These are phyloP conservation scores for Cucurbita ficifolia DNA, from an alignment of 306 rosid genomes.

Conservation along the genomic window DNA sequence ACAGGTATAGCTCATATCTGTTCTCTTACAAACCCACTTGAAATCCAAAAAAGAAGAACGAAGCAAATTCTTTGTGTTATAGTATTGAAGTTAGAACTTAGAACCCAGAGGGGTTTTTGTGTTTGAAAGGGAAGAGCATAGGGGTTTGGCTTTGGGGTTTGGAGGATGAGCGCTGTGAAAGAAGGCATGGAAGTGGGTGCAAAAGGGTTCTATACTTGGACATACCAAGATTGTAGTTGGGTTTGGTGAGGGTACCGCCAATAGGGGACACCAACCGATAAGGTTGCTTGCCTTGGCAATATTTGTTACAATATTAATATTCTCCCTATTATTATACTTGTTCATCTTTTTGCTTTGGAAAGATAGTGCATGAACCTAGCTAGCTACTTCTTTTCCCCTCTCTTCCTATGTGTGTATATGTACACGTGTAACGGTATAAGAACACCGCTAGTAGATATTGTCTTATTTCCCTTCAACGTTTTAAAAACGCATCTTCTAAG, in stretches of 20 bases:
- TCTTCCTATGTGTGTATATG: not conserved
- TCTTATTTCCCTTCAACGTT: too few relatives aligned
- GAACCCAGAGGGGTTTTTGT: not conserved
- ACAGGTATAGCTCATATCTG: slow-evolving; percentile 33
- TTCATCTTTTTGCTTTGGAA: slow-evolving; percentile 1
- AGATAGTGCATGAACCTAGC: slow-evolving; percentile 19
- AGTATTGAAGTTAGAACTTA: not conserved
- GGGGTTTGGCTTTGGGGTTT: not conserved
- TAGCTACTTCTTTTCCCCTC: not conserved
- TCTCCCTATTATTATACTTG: not conserved
- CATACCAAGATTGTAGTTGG: slow-evolving; percentile 6
- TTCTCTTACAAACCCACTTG: not conserved
- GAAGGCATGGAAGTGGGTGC: slow-evolving; percentile 3
- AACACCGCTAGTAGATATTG: too few relatives aligned
- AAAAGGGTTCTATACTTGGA: not conserved
- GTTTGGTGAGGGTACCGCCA: slow-evolving; percentile 19
- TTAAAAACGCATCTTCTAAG: too few relatives aligned
- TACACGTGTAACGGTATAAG: too few relatives aligned
- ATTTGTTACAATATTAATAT: slow-evolving; percentile 6
- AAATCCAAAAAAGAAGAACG: not conserved
- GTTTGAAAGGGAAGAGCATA: not conserved
- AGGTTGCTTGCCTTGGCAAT: slow-evolving; percentile 4
- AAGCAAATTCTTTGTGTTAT: not conserved
- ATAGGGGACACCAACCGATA: slow-evolving; percentile 20
- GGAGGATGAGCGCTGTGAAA: not conserved